A percentile compares a stretch with the other conserved stretches of the same genome.
These are phyloP conservation scores for Clonostachys rhizophaga DNA, from an alignment of 2,329 filamentous ascomycete species.

Conservation along the genomic window DNA sequence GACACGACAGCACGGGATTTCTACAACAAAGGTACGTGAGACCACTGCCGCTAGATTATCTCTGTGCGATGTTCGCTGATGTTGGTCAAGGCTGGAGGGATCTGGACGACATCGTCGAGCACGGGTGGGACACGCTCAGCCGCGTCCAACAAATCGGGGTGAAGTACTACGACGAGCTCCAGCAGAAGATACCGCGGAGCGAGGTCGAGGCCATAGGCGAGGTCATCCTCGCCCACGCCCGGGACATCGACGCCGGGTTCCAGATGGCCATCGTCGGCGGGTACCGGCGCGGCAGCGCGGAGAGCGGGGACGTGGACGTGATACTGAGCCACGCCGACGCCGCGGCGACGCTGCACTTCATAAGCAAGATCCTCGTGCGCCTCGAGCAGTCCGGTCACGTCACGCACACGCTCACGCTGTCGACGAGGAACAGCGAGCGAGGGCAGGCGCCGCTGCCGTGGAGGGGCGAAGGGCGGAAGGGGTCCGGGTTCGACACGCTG, in stretches of 20 bases:
- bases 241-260: slow-evolving; percentile 50
- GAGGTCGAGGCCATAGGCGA: slow-evolving; percentile 70
- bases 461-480: slow-evolving; percentile 34
- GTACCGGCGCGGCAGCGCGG: slow-evolving; percentile 71
- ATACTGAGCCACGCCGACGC: slow-evolving; percentile 77
- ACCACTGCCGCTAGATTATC: neutral
- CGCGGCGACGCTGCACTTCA: slow-evolving; percentile 60
- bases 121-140: slow-evolving; percentile 70
- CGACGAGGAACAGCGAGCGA: slow-evolving; percentile 65
- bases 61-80: neutral
- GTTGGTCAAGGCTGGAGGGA: slow-evolving; percentile 60
- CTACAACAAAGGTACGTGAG: slow-evolving; percentile 53
- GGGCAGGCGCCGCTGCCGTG: slow-evolving; percentile 57
- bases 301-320: slow-evolving; percentile 80
- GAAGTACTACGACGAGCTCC: slow-evolving; percentile 89
- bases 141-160: slow-evolving; percentile 89
- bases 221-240: slow-evolving; percentile 63
- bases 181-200: slow-evolving; percentile 60
- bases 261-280: slow-evolving; percentile 68
- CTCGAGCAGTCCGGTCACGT: slow-evolving; percentile 69
- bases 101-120: slow-evolving; percentile 79
- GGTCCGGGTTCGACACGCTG: slow-evolving; percentile 75
- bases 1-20: slow-evolving; percentile 77
- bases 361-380: slow-evolving; percentile 64
- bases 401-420: slow-evolving; percentile 75